phyloP scores from a whole-genome alignment of 306 rosid genomes.

The Ochetophila trinervis region DNA sequence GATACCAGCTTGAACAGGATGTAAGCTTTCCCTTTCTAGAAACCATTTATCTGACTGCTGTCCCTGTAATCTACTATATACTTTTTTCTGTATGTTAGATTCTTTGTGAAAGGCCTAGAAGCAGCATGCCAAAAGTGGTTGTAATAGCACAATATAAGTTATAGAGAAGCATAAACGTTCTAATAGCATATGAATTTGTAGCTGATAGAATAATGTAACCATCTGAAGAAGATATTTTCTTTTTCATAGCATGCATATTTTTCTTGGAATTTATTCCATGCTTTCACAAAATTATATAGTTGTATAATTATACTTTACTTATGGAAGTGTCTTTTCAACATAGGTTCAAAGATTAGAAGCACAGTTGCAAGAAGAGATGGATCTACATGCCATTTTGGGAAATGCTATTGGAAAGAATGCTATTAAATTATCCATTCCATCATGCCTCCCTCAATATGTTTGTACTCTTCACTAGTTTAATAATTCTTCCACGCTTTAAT shows the following conservation, averaged over 20 bases:
- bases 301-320: conserved; percentile 13
- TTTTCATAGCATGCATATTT: not conserved
- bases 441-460: conserved; percentile 51
- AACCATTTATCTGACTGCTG: not conserved
- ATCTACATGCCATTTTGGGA: conserved; percentile 50
- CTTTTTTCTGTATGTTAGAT: not conserved
- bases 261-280: conserved; percentile 1
- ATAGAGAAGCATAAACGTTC: not conserved
- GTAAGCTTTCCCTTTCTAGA: conserved; percentile 40
- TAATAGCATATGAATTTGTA: not conserved
- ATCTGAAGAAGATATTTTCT: not conserved
- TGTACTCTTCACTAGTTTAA: conserved; percentile 13
- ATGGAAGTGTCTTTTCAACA: conserved; percentile 17
- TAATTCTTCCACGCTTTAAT: not conserved
- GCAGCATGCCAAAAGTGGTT: not conserved
- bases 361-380: conserved; percentile 54
- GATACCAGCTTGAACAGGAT: conserved; percentile 68
- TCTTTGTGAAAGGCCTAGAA: not conserved
- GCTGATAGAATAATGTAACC: not conserved
- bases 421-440: conserved; percentile 29
- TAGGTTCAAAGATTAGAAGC: conserved; percentile 54
- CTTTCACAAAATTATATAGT: not conserved
- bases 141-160: too few species aligned
- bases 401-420: conserved; percentile 45
- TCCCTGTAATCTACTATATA: conserved; percentile 1